Evolutionary conservation across 805 yeast genomes (phyloP).

Genomic region (Komagataella populi): DNA sequence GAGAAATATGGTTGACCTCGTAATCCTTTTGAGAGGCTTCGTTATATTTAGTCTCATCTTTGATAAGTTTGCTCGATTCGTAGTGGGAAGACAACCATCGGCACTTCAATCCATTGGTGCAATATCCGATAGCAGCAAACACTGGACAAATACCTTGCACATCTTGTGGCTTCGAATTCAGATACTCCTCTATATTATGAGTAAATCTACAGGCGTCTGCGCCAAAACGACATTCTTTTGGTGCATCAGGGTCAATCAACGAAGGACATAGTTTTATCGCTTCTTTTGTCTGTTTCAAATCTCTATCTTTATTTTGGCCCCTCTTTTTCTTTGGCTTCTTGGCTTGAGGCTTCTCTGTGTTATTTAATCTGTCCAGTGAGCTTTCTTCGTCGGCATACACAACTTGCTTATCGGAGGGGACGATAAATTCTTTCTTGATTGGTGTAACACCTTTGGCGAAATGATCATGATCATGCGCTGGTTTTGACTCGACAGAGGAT

Average conservation of each 20-base stretch:
- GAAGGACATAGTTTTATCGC: conserved; percentile 52
- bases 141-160: conserved; percentile 78
- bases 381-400: conserved; percentile 31
- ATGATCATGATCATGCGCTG: not conserved
- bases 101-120: conserved; percentile 89
- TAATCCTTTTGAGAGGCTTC: conserved; percentile 20
- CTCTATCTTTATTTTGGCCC: conserved; percentile 81
- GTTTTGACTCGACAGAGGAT: not conserved
- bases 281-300: conserved; percentile 56
- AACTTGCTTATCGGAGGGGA: conserved; percentile 14
- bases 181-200: conserved; percentile 60
- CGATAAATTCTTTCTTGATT: conserved; percentile 57
- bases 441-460: conserved; percentile 54
- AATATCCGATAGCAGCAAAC: conserved; percentile 64
- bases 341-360: conserved; percentile 27
- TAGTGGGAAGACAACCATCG: conserved; percentile 76
- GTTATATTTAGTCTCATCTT: conserved; percentile 27
- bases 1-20: conserved; percentile 53
- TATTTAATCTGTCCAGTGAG: conserved; percentile 19
- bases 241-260: conserved; percentile 38
- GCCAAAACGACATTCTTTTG: conserved; percentile 45
- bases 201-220: conserved; percentile 59
- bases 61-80: conserved; percentile 29
- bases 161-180: conserved; percentile 57
- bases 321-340: conserved; percentile 25